Evolutionary conservation across 768 basidiomycete species (phyloP), one percentile per base, ranked within the genome.

Genomic region (Trametes coccinea): DNA sequence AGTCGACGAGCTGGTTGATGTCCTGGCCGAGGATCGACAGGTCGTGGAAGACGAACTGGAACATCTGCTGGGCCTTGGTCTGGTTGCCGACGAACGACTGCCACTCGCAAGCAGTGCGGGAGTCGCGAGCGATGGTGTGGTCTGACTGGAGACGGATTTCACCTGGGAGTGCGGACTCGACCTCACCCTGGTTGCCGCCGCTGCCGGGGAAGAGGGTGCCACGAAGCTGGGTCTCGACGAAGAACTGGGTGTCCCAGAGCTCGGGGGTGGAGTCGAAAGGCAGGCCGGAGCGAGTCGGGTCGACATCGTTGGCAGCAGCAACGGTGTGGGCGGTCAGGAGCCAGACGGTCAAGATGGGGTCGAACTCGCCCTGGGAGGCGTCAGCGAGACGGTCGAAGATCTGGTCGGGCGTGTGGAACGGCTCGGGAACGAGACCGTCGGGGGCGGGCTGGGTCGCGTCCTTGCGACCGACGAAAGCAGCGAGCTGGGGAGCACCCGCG

Each of bases 21-120:
- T 62, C 43, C 46, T 62, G 61, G n/a, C 61, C 61, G 56, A 62
- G 47, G 48, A 56, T 56, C 14, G 61, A 55, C 17, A 62, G 22
- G 39, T 62, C 54, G 54, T 51, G 54, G 53, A 62, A 55, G 41
- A 56, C 61, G 43, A 52, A 52, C 44, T 62, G 53, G 60, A 71
- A 71, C 17, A 62, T 59, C 11, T 44, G 16, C 14, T 64, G 53
- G 59, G 65, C 66, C 53, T 56, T 59, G 5, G 63, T 16, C 56
- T 66, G 65, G 58, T 66, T 47, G 50, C 53, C 37, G 31, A 67
- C 69, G 58, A 72, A 67, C 33, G 63, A 62, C 53, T 72, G 70
- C 71, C 71, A 72, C 30, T 61, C 55, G 65, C 71, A 72, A 17
- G 61, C 59, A 8, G 67, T 71, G 34, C 61, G 61, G n/a, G 67